Evolutionary conservation across 306 rosid genomes (phyloP).

Genomic region (Canavalia ensiformis): DNA sequence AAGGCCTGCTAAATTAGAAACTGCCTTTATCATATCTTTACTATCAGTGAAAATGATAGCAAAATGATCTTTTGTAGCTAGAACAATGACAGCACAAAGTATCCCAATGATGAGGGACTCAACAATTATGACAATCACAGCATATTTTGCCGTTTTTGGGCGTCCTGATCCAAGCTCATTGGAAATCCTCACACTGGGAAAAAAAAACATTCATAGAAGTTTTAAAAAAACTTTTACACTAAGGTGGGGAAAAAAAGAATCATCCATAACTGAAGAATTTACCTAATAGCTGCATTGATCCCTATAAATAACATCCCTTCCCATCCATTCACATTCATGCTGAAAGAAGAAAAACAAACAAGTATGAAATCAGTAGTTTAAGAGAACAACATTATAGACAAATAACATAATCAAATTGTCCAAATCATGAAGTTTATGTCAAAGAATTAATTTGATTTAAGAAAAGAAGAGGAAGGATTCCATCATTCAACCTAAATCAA

Average conservation of each 20-base stretch:
- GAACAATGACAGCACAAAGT: constrained; percentile 57
- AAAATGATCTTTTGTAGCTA: constrained; percentile 71
- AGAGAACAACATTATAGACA: neutral
- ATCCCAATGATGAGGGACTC: constrained; percentile 80
- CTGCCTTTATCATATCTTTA: constrained; percentile 82
- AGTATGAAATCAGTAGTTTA: constrained; percentile 12
- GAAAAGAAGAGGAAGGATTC: neutral
- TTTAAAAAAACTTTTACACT: neutral
- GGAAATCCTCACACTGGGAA: constrained; percentile 82
- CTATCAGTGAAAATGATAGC: constrained; percentile 79
- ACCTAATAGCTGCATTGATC: constrained; percentile 97
- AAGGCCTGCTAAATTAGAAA: constrained; percentile 80
- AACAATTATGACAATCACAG: constrained; percentile 61
- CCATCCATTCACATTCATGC: constrained; percentile 98
- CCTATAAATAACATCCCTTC: constrained; percentile 98
- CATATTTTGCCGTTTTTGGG: constrained; percentile 88
- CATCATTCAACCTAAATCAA: neutral
- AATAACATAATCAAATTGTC: neutral
- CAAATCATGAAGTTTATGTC: neutral
- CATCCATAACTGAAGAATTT: constrained; percentile 23
- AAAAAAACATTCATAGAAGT: neutral
- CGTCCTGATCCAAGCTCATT: constrained; percentile 96
- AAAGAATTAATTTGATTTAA: neutral
- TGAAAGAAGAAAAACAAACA: constrained; percentile 50
- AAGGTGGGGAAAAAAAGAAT: neutral